Base-by-base conservation (phyloP, 176 grass and related monocot genomes). In the Musa schizocarpa region DNA sequence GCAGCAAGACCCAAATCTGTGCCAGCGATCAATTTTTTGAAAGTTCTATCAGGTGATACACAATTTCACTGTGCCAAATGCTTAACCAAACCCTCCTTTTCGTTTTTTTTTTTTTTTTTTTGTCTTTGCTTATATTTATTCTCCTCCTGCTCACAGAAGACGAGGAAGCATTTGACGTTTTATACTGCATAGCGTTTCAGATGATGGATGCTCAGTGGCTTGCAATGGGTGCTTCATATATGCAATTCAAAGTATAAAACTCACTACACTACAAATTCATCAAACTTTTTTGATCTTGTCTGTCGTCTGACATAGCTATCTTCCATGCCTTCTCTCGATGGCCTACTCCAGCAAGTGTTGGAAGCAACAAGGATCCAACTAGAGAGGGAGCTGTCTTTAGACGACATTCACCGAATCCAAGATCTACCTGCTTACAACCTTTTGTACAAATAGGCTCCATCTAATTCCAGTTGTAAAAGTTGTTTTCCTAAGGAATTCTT, bases 141-240 rank as follows among this genome's bases (percentile, higher is more conserved):
- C 7, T 55, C 13, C 62, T 74, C 13, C 62, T 74, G 56, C 67
- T 73, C 34, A 14, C 62, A 93, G 94, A 98, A 84, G 84, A 98
- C 82, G 86, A 98, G 21, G 91, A 88, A 90, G 88, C 94, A 82
- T 98, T 98, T 82, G 90, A 98, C 74, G 80, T 93, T 53, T 88
- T 98, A 9, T 98, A 98, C 69, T 98, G 94, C 9, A 82, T 98
- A 2, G 90, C 94, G 25, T 93, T 98, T 50, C 84, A 86, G 67
- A 88, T 93, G 27, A 85, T 98, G 90, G 95, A 98, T 78, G 91
- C 85, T 78, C 90, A 87, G 48, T 98, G 95, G 95, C 82, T 97
- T 22, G 85, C 90, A 50, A 97, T 93, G 83, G 88, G 90, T 24
- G 93, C 93, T 34, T 90, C 89, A 54, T 97, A 97, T 83, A 97